Percentiles rank a stretch among this genome's conserved stretches.
These are phyloP conservation scores for Vigna mungo DNA, from an alignment of 306 rosid genomes.

Conservation along the genomic window DNA sequence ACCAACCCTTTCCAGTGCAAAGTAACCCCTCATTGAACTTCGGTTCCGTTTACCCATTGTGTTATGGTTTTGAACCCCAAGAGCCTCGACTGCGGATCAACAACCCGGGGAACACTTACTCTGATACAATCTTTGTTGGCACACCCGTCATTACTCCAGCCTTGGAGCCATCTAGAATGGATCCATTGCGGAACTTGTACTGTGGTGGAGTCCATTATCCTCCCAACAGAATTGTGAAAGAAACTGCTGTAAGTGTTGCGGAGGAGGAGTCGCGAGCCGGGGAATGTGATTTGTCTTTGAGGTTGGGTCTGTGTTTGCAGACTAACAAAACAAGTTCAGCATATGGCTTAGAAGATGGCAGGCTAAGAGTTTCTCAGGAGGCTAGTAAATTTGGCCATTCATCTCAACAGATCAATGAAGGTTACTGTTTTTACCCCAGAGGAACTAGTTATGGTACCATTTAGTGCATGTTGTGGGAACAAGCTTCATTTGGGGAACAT, in stretches of 20 bases:
- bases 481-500: neutral
- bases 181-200: constrained; percentile 47
- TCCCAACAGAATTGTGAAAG: constrained; percentile 45
- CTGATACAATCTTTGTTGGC: constrained; percentile 65
- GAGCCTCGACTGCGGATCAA: constrained; percentile 49
- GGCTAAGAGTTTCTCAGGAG: constrained; percentile 61
- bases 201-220: constrained; percentile 48
- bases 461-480: constrained; percentile 26
- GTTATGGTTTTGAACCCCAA: constrained; percentile 60
- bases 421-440: constrained; percentile 67
- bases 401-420: constrained; percentile 52
- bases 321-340: constrained; percentile 55
- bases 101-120: constrained; percentile 47
- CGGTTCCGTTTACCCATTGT: constrained; percentile 89
- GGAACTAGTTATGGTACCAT: constrained; percentile 55
- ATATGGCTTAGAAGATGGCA: constrained; percentile 59
- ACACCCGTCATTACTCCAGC: constrained; percentile 62
- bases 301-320: constrained; percentile 68
- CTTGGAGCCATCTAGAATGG: constrained; percentile 57
- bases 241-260: constrained; percentile 46
- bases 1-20: constrained; percentile 55
- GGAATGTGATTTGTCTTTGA: constrained; percentile 82
- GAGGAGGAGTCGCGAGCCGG: constrained; percentile 57
- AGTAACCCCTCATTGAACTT: constrained; percentile 52
- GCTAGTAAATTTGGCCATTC: constrained; percentile 51